These are phyloP conservation scores for Musa beccarii DNA, from an alignment of 176 grass and related monocot species.

Conservation along the genomic window DNA sequence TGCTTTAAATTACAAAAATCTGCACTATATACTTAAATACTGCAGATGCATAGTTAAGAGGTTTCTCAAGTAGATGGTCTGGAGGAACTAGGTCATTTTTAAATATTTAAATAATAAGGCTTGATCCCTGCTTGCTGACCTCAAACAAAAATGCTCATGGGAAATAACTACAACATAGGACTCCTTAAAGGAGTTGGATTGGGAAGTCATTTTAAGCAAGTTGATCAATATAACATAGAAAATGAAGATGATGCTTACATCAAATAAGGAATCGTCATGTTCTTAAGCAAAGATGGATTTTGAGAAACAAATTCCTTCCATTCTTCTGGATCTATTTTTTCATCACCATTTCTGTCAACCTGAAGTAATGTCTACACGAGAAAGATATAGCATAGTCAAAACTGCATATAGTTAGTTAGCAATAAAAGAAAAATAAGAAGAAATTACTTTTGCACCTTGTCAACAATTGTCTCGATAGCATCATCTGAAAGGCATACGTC, in stretches of 20 bases:
- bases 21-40: no score
- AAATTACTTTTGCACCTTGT: constrained; percentile 35
- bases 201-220: no score
- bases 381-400: neutral
- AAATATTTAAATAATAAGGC: no score
- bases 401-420: neutral
- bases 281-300: constrained; percentile 31
- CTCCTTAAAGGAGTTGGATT: no score
- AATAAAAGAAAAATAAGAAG: neutral
- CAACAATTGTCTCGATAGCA: constrained; percentile 44
- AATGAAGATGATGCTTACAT: constrained; percentile 17
- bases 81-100: no score
- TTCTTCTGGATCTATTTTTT: constrained; percentile 35
- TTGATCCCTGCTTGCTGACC: no score
- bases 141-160: no score
- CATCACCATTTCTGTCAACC: constrained; percentile 35
- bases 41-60: no score
- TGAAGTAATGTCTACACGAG: constrained; percentile 26
- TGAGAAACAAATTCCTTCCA: constrained; percentile 28
- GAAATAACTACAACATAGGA: no score
- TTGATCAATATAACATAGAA: no score
- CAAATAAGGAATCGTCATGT: constrained; percentile 40
- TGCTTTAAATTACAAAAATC: neutral
- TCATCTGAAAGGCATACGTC: constrained; percentile 44
- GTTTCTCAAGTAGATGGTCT: no score